These are phyloP conservation scores for Diaporthe helianthi DNA, from an alignment of 2,329 filamentous ascomycete genomes.

Conservation along the genomic window DNA sequence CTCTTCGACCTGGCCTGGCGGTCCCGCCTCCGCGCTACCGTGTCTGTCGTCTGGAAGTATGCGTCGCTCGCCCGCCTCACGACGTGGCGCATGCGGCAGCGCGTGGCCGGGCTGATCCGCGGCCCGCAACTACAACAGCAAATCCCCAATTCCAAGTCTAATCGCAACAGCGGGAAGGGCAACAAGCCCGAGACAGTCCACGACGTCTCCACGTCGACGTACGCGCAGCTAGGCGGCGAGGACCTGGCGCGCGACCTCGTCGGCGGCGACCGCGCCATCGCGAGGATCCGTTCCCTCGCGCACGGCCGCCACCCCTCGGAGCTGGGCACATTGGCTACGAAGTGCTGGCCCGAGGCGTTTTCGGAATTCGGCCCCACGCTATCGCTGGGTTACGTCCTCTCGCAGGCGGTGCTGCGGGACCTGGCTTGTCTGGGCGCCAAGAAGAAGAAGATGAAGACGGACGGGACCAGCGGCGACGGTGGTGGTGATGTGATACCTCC, in stretches of 20 bases:
- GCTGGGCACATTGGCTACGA: conserved; percentile 12
- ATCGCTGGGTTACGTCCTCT: conserved; percentile 7
- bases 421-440: not conserved
- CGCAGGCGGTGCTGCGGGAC: conserved; percentile 20
- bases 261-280: conserved; percentile 25
- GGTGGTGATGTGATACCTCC: not conserved
- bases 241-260: conserved; percentile 28
- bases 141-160: too few species aligned
- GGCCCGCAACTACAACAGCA: too few species aligned
- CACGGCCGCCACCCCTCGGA: not conserved
- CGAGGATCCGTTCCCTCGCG: not conserved
- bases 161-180: too few species aligned
- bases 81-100: conserved; percentile 41
- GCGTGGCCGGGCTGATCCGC: conserved; percentile 31
- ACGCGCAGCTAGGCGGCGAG: conserved; percentile 24
- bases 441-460: not conserved
- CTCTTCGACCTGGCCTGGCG: conserved; percentile 49
- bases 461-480: too few species aligned
- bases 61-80: conserved; percentile 41
- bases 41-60: conserved; percentile 45
- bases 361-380: conserved; percentile 7
- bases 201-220: not conserved
- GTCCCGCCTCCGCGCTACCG: conserved; percentile 42
- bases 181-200: not conserved
- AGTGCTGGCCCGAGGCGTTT: conserved; percentile 26